Evolutionary conservation across 2,329 filamentous ascomycete species (phyloP), one percentile per base, ranked within the genome.

Genomic region (Pseudocercospora pini-densiflorae): DNA sequence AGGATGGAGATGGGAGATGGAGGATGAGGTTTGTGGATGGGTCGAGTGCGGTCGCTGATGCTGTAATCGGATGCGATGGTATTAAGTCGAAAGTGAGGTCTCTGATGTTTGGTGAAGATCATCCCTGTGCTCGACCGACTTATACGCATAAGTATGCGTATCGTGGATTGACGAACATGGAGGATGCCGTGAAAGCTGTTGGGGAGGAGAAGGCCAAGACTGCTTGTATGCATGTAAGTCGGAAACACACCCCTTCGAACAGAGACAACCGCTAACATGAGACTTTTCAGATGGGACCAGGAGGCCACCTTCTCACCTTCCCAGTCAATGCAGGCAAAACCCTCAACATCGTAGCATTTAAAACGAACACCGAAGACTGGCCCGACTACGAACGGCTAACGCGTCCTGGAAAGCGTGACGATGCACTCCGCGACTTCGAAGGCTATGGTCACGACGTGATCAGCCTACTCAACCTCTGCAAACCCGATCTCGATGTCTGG

Each of bases 101-200:
- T 47, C 74, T 86, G n/a, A 65, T 74, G 60, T 72, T 70, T 61
- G 71, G 71, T 3, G 24, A 63, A 23, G 77, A 79, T 27, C 77
- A 83, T 64, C 81, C 83, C 0, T 79, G 81, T 5, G 77, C 81
- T 0, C 75, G 81, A 40, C 80, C 87, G 0, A 77, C 79, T 0
- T 90, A 87, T 72, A 84, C 84, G 0, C 80, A 85, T 45, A 87
- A 89, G 67, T 87, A 86, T 76, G 89, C 86, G 36, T 91, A 88
- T 76, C 82, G 89, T 3, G 85, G 85, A 0, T 74, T 91, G 3
- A 80, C 90, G 1, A 85, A 88, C 0, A 90, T 90, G 82, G 69
- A 68, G 5, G 63, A 73, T 29, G 74, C 74, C 7, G 64, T 73
- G 23, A 66, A 65, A 27, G 70, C 72, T 4, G 67, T 77, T 4